Conservation (phyloP, 495 filamentous ascomycete species). For the Aspergillus hancockii region DNA sequence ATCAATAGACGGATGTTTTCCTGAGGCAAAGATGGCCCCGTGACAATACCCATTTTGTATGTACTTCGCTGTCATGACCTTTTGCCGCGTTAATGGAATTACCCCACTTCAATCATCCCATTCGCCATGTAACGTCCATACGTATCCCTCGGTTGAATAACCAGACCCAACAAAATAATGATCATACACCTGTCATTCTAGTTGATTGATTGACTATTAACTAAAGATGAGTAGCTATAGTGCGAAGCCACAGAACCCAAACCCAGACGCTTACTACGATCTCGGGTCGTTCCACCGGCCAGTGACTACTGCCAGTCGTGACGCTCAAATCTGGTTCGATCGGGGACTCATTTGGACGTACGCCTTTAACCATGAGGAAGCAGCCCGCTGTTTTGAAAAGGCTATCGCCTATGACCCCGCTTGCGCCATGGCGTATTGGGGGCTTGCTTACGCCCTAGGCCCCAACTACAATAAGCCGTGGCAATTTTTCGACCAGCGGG, state of each 20-base stretch:
- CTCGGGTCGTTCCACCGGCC: conserved; percentile 53
- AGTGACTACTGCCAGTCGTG: conserved; percentile 40
- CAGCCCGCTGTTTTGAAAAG: conserved; percentile 25
- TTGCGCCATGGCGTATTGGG: conserved; percentile 69
- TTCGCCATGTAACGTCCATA: background rate
- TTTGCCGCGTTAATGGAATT: background rate
- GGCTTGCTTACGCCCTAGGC: conserved; percentile 62
- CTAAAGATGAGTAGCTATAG: conserved; percentile 5
- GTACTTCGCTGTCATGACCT: background rate
- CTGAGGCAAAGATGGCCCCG: background rate
- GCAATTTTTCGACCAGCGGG: conserved; percentile 62
- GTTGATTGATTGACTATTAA: background rate
- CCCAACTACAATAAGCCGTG: conserved; percentile 78
- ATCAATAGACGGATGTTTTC: background rate
- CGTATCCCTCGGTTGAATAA: too few relatives aligned
- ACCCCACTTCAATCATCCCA: background rate
- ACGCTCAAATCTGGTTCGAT: conserved; percentile 29
- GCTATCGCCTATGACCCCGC: conserved; percentile 52
- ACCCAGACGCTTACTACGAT: conserved; percentile 46
- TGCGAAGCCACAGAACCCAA: background rate
- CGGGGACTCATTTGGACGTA: conserved; percentile 32
- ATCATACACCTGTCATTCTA: background rate
- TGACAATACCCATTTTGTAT: background rate
- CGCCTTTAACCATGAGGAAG: conserved; percentile 33
- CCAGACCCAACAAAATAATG: background rate